Conservation (phyloP, 2,329 filamentous ascomycete genomes). For the Ophiostoma sp. region DNA sequence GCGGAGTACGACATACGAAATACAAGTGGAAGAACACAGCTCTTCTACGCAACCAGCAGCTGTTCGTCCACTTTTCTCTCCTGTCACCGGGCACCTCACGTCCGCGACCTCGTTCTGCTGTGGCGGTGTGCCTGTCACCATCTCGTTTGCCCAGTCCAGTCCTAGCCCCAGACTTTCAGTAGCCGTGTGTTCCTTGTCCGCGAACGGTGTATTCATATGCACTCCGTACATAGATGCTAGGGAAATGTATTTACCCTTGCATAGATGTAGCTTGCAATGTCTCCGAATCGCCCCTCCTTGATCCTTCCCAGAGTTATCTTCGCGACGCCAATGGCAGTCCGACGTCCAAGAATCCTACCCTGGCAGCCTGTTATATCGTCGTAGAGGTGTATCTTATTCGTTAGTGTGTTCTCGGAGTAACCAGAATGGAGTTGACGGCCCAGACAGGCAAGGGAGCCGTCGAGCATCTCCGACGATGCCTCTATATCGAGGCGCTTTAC, state of each 20-base stretch:
- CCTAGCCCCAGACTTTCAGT: too few relatives aligned
- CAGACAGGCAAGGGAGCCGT: not conserved
- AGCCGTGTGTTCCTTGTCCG: too few relatives aligned
- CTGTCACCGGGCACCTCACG: not conserved
- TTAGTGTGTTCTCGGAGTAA: not conserved
- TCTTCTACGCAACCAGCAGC: not conserved
- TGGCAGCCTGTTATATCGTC: not conserved
- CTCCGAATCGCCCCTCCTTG: not conserved
- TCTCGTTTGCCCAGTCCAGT: not conserved
- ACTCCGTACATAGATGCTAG: not conserved
- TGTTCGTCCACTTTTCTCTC: conserved; percentile 5
- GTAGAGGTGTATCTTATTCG: not conserved
- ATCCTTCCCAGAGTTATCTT: not conserved
- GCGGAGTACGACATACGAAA: not conserved
- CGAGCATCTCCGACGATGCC: too few relatives aligned
- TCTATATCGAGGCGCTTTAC: too few relatives aligned
- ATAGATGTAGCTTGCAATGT: not conserved
- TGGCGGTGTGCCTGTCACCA: not conserved
- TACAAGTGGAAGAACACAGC: conserved; percentile 1
- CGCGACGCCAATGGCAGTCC: not conserved
- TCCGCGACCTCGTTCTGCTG: not conserved
- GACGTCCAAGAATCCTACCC: not conserved
- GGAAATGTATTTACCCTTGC: not conserved
- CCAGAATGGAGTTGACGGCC: not conserved
- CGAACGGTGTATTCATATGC: too few relatives aligned